Percentiles rank a stretch among this genome's conserved stretches.
Conservation (phyloP, 139 green algal species). For the Coelastrella sp. region DNA sequence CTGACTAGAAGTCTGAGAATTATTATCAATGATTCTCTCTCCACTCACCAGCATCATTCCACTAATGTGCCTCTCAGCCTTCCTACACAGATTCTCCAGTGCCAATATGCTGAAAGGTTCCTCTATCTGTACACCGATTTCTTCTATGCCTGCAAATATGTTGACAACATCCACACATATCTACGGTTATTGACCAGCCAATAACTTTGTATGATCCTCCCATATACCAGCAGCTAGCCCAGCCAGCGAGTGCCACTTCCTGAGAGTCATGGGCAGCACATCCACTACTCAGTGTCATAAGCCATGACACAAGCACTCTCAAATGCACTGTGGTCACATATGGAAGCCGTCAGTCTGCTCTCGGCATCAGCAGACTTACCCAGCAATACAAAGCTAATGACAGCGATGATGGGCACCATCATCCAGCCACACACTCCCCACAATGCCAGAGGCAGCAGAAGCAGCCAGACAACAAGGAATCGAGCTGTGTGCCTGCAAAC, state of each 20-base stretch:
- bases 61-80: conserved; percentile 45
- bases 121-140: conserved; percentile 66
- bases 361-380: background rate
- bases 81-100: conserved; percentile 57
- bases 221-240: no score
- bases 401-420: conserved; percentile 45
- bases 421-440: conserved; percentile 53
- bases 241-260: no score
- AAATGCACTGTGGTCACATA: no score
- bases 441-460: conserved; percentile 83
- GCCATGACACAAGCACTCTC: no score
- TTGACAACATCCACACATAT: no score
- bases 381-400: conserved; percentile 56
- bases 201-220: no score
- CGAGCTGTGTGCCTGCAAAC: conserved; percentile 69
- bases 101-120: conserved; percentile 65
- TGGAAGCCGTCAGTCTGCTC: no score
- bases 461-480: conserved; percentile 85
- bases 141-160: conserved; percentile 57
- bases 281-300: no score
- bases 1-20: no score
- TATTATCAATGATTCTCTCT: background rate
- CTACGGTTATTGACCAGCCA: no score
- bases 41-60: conserved; percentile 31
- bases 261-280: no score